Conservation (phyloP, 164 flowering plant species). For the Stephania yunnanensis region DNA sequence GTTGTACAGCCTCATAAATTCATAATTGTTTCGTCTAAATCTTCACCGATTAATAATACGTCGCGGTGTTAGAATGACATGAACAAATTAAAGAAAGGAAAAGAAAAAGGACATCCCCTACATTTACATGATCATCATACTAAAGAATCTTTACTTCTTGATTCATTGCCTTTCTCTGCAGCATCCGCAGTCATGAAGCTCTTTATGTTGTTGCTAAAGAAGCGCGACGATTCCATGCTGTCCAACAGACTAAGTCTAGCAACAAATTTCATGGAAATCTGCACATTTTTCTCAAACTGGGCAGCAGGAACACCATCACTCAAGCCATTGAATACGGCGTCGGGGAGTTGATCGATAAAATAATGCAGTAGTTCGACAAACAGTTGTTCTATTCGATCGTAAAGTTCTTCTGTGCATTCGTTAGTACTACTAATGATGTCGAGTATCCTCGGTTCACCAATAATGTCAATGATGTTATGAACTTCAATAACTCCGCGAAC, state of each 20-base stretch:
- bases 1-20: no score
- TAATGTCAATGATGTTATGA: neutral
- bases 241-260: neutral
- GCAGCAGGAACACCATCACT: neutral
- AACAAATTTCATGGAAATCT: neutral
- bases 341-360: neutral
- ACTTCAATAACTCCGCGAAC: neutral
- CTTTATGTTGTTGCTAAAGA: neutral
- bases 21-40: no score
- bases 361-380: conserved; percentile 4
- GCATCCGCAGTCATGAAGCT: neutral
- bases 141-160: no score
- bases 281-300: neutral
- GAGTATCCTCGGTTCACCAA: neutral
- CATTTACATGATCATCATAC: no score
- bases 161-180: no score
- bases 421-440: no score
- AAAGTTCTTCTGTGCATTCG: neutral
- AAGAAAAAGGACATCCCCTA: no score
- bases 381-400: neutral
- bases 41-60: no score
- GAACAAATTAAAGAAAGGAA: no score
- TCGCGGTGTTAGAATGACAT: no score
- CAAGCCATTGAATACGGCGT: conserved; percentile 3
- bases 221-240: neutral